Evolutionary conservation across 345 rosid genomes (phyloP).

Genomic region (Pistacia integerrima): DNA sequence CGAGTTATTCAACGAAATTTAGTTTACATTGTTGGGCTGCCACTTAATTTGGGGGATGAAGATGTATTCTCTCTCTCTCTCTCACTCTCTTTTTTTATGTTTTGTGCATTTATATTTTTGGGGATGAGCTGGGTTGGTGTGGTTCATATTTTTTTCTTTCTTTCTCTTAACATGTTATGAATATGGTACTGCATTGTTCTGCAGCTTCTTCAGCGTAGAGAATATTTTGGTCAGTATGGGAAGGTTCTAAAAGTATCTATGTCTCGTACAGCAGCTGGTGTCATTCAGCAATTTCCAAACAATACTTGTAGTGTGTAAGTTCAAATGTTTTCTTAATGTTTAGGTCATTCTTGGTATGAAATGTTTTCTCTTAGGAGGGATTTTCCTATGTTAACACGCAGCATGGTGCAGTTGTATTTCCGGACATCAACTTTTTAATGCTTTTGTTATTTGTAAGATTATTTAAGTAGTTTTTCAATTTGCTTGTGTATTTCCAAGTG

Average conservation of each 20-base stretch:
- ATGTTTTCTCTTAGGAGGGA: not conserved
- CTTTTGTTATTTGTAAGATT: not conserved
- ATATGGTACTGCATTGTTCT: not conserved
- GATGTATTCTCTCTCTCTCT: constrained; percentile 47
- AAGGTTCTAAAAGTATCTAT: constrained; percentile 89
- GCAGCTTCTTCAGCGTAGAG: constrained; percentile 79
- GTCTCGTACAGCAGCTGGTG: constrained; percentile 91
- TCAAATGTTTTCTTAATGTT: not conserved
- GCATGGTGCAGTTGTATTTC: not conserved
- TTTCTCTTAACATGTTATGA: not conserved
- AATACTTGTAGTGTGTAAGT: constrained; percentile 94
- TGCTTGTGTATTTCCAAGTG: not conserved
- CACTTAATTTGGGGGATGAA: constrained; percentile 86
- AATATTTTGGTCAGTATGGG: constrained; percentile 91
- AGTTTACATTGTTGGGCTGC: constrained; percentile 90
- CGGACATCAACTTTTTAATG: not conserved
- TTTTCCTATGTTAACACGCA: not conserved
- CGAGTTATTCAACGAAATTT: constrained; percentile 85
- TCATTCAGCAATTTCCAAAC: constrained; percentile 83
- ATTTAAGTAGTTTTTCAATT: not conserved
- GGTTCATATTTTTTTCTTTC: not conserved
- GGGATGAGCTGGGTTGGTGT: not conserved
- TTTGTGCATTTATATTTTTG: not conserved
- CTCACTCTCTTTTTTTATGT: not conserved
- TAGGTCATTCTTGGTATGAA: not conserved